Evolutionary conservation across 2,329 filamentous ascomycete species (phyloP), one percentile per base, ranked within the genome.

Genomic region (Phyllosticta capitalensis): DNA sequence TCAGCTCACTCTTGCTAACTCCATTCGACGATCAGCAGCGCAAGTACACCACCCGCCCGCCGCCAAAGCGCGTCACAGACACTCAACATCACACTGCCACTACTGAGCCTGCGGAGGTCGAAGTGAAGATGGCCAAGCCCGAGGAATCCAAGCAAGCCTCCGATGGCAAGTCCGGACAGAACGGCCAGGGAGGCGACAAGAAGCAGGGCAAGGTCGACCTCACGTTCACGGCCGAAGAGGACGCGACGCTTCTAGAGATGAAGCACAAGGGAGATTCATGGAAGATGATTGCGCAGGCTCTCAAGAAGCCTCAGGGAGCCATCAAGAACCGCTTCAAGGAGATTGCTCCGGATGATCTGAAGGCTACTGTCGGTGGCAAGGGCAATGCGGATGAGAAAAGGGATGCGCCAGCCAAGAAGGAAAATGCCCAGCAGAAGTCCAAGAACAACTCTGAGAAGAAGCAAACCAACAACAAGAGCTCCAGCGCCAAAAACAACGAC

Each of bases 191-290:
- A 24, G 54, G 33, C 55, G 55, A 57, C 7, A 58, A 50, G 38
- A 54, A 61, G 20, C 20, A 38, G 9, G 24, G n/a, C 26, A 58
- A 60, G 17, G 50, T 56, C 12, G 51, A 58, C 26, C 60, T 61
- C 28, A 28, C 45, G 21, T 76, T 69, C 64, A 75, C 72, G 0
- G 54, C 67, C 0, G 72, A 74, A 48, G 69, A 79, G 56, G 76
- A 79, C 53, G 67, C 69, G 2, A 72, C 69, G 61, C 60, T 79
- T 2, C 62, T 75, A 19, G 64, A 68, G 6, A 58, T 75, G 64
- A 75, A 74, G 61, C 64, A 53, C 1, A 66, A 66, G 2, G 65
- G 66, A 28, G 67, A 62, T 1, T 59, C 54, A 9, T 76, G 71
- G 73, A 64, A 61, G 1, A 52, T 67, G 0, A 73, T 76, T 45